A percentile compares a stretch with the other conserved stretches of the same genome.
Conservation (phyloP, 805 yeast genomes). For the Komagataella populi region DNA sequence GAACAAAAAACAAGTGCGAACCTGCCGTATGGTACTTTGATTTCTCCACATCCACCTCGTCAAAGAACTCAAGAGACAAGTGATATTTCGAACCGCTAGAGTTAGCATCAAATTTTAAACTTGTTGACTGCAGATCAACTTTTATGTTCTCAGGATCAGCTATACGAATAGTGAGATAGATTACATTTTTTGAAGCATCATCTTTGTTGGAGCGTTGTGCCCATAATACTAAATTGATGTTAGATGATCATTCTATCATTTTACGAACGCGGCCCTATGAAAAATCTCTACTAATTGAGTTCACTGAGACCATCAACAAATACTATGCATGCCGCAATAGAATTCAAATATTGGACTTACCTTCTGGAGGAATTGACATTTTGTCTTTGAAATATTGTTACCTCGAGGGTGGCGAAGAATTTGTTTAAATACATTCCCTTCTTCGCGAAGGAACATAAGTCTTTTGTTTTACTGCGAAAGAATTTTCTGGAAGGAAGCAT, state of each 20-base stretch:
- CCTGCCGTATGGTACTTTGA: slow-evolving; percentile 48
- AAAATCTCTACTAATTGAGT: no score
- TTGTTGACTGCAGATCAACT: slow-evolving; percentile 43
- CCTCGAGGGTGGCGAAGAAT: neutral
- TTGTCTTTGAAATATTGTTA: neutral
- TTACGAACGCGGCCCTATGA: neutral
- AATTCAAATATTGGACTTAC: neutral
- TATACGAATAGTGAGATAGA: slow-evolving; percentile 62
- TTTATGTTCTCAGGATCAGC: slow-evolving; percentile 54
- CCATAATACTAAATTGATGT: slow-evolving; percentile 53
- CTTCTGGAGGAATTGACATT: slow-evolving; percentile 2
- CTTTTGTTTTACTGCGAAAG: neutral
- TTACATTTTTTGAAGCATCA: slow-evolving; percentile 59
- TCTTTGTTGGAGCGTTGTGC: slow-evolving; percentile 87
- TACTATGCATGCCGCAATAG: neutral
- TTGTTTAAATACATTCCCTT: neutral
- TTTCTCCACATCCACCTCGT: slow-evolving; percentile 54
- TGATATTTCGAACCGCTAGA: slow-evolving; percentile 43
- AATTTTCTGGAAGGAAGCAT: no score
- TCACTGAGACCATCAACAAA: neutral
- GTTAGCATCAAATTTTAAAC: slow-evolving; percentile 36
- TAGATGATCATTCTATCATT: neutral
- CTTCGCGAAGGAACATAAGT: neutral
- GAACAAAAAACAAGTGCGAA: slow-evolving; percentile 46
- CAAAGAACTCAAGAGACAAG: slow-evolving; percentile 62